Evolutionary conservation across 169 alveolate species (phyloP), one percentile per base, ranked within the genome.

Genomic region (Theileria luwenshuni): DNA sequence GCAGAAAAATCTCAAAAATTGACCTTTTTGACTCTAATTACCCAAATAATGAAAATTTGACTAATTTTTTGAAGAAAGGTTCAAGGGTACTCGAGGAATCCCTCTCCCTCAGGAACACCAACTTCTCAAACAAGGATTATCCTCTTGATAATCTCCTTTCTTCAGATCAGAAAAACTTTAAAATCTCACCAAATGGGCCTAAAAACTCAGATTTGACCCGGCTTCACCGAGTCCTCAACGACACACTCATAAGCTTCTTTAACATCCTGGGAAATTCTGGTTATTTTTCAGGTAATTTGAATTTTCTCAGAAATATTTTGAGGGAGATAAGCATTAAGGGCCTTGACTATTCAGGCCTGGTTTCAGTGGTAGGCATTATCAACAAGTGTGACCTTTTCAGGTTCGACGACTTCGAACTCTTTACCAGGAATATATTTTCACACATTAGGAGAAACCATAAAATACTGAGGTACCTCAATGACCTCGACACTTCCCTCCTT

Each of bases 401-500:
- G 12, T 8, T 7, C 6, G 45, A 56, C 5, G 69, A 43, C 15
- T 25, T 21, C 1, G 23, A 23, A 17, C 41, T 38, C 19, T 12
- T 38, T 21, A 59, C 69, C 0, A 69, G 62, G 42, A 6, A 13
- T 0, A 19, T 56, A 47, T 74, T 30, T 25, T 35, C 48, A 1
- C 19, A 23, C 8, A 3, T 74, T 19, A 23, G 41, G 0, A 17
- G 33, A 10, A 64, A 35, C 25, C 42, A 72, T 51, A 43, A n/a
- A 19, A 19, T 28, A 23, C n/a, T 62, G 23, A 3, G 60, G 12
- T 32, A 51, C 43, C 38, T 74, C 41, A 63, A 49, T 25, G 45
- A 52, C 61, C 10, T 72, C 43, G 84, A 74, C 45, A 42, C 69
- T 15, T 51, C 84, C 62, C 70, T 74, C 25, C 60, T 74, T 59